These are phyloP conservation scores for Saccharomycodes ludwigii DNA, from an alignment of 805 yeast species.

Conservation along the genomic window DNA sequence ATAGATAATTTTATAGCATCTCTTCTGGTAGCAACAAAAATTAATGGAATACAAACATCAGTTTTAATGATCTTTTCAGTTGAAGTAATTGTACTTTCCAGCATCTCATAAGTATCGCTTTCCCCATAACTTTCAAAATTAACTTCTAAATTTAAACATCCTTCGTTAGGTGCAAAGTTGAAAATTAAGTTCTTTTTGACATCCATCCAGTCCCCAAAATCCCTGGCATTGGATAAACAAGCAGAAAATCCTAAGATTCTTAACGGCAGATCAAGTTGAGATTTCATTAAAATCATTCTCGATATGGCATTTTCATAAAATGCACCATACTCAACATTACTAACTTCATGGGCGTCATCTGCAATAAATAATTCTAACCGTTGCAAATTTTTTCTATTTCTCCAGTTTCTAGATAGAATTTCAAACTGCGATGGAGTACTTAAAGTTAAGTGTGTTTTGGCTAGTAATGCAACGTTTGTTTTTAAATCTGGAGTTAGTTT, in stretches of 20 bases:
- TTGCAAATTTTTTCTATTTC: constrained; percentile 58
- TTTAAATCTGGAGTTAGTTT: constrained; percentile 42
- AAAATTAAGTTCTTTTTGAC: constrained; percentile 45
- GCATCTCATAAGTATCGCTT: constrained; percentile 1
- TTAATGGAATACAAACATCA: constrained; percentile 26
- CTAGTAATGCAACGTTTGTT: constrained; percentile 42
- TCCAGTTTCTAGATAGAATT: constrained; percentile 67
- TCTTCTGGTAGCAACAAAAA: constrained; percentile 48
- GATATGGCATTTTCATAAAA: constrained; percentile 60
- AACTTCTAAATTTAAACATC: not conserved
- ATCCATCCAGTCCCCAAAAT: constrained; percentile 81
- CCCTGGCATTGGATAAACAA: constrained; percentile 63
- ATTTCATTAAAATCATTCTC: constrained; percentile 57
- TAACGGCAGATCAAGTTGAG: constrained; percentile 44
- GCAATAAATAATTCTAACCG: constrained; percentile 54
- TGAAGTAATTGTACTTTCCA: constrained; percentile 30
- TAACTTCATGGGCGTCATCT: constrained; percentile 63
- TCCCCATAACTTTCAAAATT: too few relatives aligned
- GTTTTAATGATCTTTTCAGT: constrained; percentile 27
- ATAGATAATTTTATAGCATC: constrained; percentile 41
- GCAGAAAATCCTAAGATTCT: constrained; percentile 62
- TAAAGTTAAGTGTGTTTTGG: constrained; percentile 51
- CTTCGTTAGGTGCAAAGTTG: constrained; percentile 46
- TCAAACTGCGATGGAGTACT: constrained; percentile 78
- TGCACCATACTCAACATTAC: constrained; percentile 43